Base-by-base conservation (phyloP, 768 basidiomycete genomes). In the Mycena chlorophos region DNA sequence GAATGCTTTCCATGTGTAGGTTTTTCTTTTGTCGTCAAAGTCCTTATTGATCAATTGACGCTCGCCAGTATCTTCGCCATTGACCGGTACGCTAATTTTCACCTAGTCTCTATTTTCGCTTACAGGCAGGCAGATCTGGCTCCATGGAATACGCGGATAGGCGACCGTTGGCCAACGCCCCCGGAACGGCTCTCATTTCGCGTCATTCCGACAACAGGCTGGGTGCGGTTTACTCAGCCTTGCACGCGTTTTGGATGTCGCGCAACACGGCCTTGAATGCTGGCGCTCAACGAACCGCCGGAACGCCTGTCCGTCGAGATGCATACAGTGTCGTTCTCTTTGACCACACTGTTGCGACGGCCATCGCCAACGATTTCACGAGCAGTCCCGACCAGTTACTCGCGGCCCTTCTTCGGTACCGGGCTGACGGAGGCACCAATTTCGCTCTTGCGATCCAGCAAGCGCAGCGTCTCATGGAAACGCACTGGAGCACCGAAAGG, bases 1-100 rank as follows among this genome's bases (percentile, higher is more conserved):
- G 27, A 78, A 75, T 54, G 74, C 82, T 0, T 82, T 75, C 66
- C 81, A 84, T 59, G 80, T 84, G 79, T 83, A 62, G 52, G 81
- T 69, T 0, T 2, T 27, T 31, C n/a, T n/a, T 34, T 34, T 34
- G 31, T 34, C 31, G 8, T 34, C 31, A 17, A 34, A 34, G 31
- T 34, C 29, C 45, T 52, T 2, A 50, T 13, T 37, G 38, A 13
- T 12, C 23, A 1, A 0, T 3, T 46, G 23, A 10, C 30, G 1
- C 31, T 16, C 25, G n/a, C 4, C 46, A 81, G 80, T 6, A 78
- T 82, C n/a, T 83, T 82, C 43, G 78, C 80, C 14, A 75, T 78
- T 54, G 81, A 81, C 55, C 72, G 67, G 78, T 78, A 45, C 13
- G 63, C 38, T n/a, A n/a, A n/a, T 29, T 3, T 5, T 43, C 19